Evolutionary conservation across 2,329 filamentous ascomycete genomes (phyloP), one percentile per base, ranked within the genome.

Genomic region (Colletotrichum lindemuthianum): DNA sequence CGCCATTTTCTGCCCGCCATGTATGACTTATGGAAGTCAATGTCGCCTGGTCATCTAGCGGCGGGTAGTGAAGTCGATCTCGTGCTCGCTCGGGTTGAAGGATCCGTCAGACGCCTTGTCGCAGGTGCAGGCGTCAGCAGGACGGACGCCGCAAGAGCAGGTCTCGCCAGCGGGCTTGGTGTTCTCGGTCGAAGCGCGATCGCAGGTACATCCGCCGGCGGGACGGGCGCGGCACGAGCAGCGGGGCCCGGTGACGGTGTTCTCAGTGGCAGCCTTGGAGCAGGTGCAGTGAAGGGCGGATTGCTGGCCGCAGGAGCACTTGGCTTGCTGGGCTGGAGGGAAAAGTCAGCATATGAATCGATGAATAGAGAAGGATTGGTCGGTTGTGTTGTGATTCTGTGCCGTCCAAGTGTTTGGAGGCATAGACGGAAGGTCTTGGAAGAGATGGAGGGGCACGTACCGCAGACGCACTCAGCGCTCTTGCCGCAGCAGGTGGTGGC

Each of bases 251-350:
- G 82, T 77, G 60, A 92, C 76, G 44, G 80, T 80, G 84, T 97
- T 97, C 84, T 97, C 94, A 13, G 82, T 79, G 4, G 84, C 69
- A 4, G 93, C 86, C 78, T 92, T 94, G 72, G 88, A 88, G 82
- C 95, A 97, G 67, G 84, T 91, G 87, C 95, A 98, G 76, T 94
- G 85, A 52, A 97, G 88, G 53, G 95, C 95, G 4, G 89, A 87
- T 76, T 96, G 86, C 83, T 97, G 89, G 74, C 95, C 95, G 77
- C 95, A 98, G 13, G 92, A 96, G 87, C 93, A 97, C 65, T 84
- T 90, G 8, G 88, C 88, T 78, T 90, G 84, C 71, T 87, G 78
- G 70, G 87, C 88, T 87, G 57, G 60, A 6, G 13, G 33, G 39
- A 8, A 37, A n/a, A 15, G 52, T 65, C 36, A 65, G 63, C 33